A percentile compares a stretch with the other conserved stretches of the same genome.
Evolutionary conservation across 2,329 filamentous ascomycete genomes (phyloP).

Genomic region (Epichloe typhina): DNA sequence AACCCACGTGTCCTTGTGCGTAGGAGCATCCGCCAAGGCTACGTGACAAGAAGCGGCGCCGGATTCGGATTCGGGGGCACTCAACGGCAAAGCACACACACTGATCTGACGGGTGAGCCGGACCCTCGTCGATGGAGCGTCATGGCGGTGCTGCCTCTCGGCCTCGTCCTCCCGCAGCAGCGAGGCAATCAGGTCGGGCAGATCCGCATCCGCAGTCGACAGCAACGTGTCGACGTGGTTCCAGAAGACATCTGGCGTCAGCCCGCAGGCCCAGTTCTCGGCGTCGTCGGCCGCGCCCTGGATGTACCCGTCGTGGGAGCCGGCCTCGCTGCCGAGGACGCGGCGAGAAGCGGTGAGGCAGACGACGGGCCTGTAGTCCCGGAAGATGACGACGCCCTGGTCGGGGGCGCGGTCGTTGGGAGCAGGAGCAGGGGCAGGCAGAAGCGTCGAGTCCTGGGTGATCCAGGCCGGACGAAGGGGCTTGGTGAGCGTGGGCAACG

Average conservation of each 20-base stretch:
- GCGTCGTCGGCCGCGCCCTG: conserved; percentile 92
- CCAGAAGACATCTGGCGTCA: conserved; percentile 77
- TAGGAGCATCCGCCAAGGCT: conserved; percentile 28
- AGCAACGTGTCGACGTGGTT: conserved; percentile 47
- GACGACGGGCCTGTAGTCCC: conserved; percentile 57
- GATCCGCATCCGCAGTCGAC: conserved; percentile 49
- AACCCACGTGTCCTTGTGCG: conserved; percentile 29
- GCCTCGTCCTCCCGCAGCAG: conserved; percentile 15
- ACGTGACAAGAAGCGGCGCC: conserved; percentile 28
- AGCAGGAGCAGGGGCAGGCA: neutral
- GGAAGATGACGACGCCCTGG: conserved; percentile 25
- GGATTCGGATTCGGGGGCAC: neutral
- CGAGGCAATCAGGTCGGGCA: conserved; percentile 34
- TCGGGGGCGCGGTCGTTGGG: too few relatives aligned
- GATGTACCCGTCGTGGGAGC: conserved; percentile 55
- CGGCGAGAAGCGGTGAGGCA: conserved; percentile 75
- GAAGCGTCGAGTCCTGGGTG: conserved; percentile 50
- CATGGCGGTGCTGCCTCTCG: neutral
- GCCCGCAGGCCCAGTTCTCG: conserved; percentile 77
- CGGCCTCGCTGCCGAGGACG: conserved; percentile 50
- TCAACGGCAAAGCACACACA: conserved; percentile 23
- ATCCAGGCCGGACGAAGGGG: conserved; percentile 72
- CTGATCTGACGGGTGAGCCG: conserved; percentile 24
- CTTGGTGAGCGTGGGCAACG: conserved; percentile 47
- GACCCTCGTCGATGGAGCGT: neutral